Conservation (phyloP, 2,329 filamentous ascomycete genomes). For the Plenodomus tracheiphilus region DNA sequence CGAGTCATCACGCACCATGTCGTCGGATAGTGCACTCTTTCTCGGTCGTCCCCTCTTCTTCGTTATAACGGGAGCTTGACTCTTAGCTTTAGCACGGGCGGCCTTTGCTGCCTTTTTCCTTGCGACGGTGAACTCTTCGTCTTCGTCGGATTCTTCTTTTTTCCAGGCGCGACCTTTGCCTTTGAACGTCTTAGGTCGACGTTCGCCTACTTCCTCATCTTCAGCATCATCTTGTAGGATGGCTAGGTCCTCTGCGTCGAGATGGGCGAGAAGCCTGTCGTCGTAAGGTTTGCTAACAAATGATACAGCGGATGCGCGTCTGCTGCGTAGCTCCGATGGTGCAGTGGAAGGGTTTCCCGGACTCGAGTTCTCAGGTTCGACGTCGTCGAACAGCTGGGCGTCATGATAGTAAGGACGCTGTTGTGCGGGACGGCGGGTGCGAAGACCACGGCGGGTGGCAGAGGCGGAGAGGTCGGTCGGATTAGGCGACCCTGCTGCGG, state of each 20-base stretch:
- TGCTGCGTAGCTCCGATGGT: slow-evolving; percentile 10
- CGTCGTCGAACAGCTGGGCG: slow-evolving; percentile 35
- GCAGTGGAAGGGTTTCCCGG: slow-evolving; percentile 7
- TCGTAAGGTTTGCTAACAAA: slow-evolving; percentile 3
- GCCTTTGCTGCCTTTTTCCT: slow-evolving; percentile 22
- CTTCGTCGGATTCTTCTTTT: slow-evolving; percentile 37
- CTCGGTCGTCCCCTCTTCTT: slow-evolving; percentile 25
- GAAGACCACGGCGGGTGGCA: slow-evolving; percentile 34
- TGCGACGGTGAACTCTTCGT: slow-evolving; percentile 29
- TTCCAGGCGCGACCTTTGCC: slow-evolving; percentile 39
- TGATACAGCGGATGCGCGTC: slow-evolving; percentile 17
- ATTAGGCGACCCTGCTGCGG: slow-evolving; percentile 27
- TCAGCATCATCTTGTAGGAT: slow-evolving; percentile 17
- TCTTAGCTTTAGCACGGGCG: slow-evolving; percentile 17
- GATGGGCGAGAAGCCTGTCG: slow-evolving; percentile 9
- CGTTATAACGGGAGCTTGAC: slow-evolving; percentile 2
- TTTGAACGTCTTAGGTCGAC: slow-evolving; percentile 33
- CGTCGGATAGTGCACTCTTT: slow-evolving; percentile 25
- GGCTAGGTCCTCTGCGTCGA: slow-evolving; percentile 18
- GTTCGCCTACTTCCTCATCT: slow-evolving; percentile 5
- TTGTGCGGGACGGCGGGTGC: slow-evolving; percentile 39
- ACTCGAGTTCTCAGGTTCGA: slow-evolving; percentile 6
- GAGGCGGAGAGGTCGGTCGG: slow-evolving; percentile 18
- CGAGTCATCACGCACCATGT: slow-evolving; percentile 16
- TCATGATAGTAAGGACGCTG: slow-evolving; percentile 41